Base-by-base conservation (phyloP, 2,329 filamentous ascomycete genomes). In the Trichophyton verrucosum region DNA sequence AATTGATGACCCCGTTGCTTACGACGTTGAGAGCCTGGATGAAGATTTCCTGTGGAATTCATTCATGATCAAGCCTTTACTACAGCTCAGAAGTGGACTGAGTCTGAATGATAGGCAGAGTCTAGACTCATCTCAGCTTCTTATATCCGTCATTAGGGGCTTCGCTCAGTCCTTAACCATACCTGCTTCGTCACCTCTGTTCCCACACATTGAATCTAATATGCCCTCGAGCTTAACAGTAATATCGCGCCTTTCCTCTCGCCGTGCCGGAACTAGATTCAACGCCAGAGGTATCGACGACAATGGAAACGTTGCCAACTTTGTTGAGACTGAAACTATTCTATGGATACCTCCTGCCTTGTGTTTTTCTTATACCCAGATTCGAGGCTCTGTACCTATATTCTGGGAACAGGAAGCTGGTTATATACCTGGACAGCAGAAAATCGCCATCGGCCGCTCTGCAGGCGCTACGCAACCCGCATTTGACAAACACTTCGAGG, bases 211-310 rank as follows among this genome's bases (percentile, higher is more conserved):
- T 7, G 82, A 77, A 49, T 85, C 86, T 4, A 89, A 90, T 2
- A 80, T 90, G 65, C 90, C 92, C 0, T 91, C 91, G 1, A 87
- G 84, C 60, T 78, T 99, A 67, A 96, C 91, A 0, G 80, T 97
- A 22, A 94, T 97, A 64, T 97, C 94, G 1, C 84, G 94, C 36
- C 79, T 97, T 42, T 97, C 94, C 1, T 97, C 91, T 70, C 82
- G 86, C 66, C 84, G 92, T 75, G 94, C 94, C 17, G 94, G 94
- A 22, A 99, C 94, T 15, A 83, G 94, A 46, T 99, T 97, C 79
- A 97, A 97, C 72, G 87, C 92, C n/a, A 83, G 94, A 66, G 94
- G 94, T 44, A 96, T 99, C 65, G 94, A 99, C 70, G 94, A 99
- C 71, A 91, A 97, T 69, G 94, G 94, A 13, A 90, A 97, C 68